Conservation (phyloP, 805 yeast genomes). For the Blastobotrys muscicola region DNA sequence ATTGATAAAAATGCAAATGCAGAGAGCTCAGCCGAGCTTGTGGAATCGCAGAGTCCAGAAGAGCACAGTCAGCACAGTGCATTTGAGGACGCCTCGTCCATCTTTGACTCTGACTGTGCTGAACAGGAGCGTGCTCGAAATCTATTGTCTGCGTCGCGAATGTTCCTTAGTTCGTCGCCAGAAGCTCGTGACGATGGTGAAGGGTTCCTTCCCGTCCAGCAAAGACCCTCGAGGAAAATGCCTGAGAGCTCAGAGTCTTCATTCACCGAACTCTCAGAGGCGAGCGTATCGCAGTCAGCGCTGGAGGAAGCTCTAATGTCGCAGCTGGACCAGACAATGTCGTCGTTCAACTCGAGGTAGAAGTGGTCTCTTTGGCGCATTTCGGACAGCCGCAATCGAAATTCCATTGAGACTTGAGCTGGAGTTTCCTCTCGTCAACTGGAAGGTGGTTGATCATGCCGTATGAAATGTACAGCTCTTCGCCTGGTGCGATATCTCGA, state of each 20-base stretch:
- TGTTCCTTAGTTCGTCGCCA: too few relatives aligned
- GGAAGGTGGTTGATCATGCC: constrained; percentile 41
- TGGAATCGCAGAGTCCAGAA: not conserved
- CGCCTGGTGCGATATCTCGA: constrained; percentile 32
- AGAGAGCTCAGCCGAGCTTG: not conserved
- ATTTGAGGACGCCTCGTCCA: not conserved
- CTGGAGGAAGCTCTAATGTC: constrained; percentile 26
- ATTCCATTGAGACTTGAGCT: constrained; percentile 47
- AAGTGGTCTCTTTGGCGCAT: constrained; percentile 26
- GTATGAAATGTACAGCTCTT: constrained; percentile 52
- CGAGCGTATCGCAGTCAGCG: constrained; percentile 26
- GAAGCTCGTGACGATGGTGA: not conserved
- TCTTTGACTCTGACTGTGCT: not conserved
- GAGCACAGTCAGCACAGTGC: not conserved
- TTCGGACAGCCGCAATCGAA: constrained; percentile 45
- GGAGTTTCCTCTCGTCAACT: constrained; percentile 33
- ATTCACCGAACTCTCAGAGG: constrained; percentile 14
- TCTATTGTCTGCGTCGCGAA: too few relatives aligned
- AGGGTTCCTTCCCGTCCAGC: not conserved
- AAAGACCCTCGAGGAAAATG: not conserved
- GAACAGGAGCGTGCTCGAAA: not conserved
- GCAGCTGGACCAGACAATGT: not conserved
- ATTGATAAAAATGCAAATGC: not conserved
- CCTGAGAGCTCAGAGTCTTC: constrained; percentile 2
- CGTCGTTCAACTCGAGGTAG: too few relatives aligned